A percentile compares a stretch with the other conserved stretches of the same genome.
Evolutionary conservation across 495 filamentous ascomycete genomes (phyloP).

Genomic region (Penicillium lividum): DNA sequence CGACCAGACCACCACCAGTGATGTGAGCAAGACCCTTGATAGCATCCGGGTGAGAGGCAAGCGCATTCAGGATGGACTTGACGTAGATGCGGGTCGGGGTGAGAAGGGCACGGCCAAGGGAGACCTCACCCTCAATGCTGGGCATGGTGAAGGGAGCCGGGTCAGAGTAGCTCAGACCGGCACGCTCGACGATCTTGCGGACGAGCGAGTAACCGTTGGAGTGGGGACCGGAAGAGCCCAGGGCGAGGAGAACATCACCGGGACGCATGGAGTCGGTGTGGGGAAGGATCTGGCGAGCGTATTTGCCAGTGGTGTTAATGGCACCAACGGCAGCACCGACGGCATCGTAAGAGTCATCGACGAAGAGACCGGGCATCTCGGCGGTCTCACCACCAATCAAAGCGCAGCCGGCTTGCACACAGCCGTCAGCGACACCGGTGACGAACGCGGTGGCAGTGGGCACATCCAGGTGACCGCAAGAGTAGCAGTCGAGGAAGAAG

Average conservation of each 20-base stretch:
- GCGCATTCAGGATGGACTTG: constrained; percentile 64
- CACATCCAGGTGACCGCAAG: constrained; percentile 80
- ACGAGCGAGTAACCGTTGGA: constrained; percentile 96
- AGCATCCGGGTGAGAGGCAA: constrained; percentile 48
- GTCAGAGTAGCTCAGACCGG: constrained; percentile 67
- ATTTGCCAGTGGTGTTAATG: constrained; percentile 55
- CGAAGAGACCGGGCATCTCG: constrained; percentile 94
- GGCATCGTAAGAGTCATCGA: constrained; percentile 81
- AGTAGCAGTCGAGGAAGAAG: constrained; percentile 96
- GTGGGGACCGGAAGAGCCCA: constrained; percentile 81
- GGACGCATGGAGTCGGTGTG: constrained; percentile 69
- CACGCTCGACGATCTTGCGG: constrained; percentile 75
- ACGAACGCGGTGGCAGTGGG: constrained; percentile 77
- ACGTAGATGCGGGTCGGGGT: constrained; percentile 85
- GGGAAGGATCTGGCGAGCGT: constrained; percentile 68
- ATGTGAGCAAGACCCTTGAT: constrained; percentile 97
- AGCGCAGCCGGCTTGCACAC: constrained; percentile 78
- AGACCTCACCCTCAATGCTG: constrained; percentile 31
- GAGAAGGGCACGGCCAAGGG: constrained; percentile 72
- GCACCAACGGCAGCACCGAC: constrained; percentile 86
- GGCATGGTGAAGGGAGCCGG: constrained; percentile 72
- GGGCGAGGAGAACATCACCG: constrained; percentile 82
- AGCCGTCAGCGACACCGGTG: constrained; percentile 82
- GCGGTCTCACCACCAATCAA: constrained; percentile 94
- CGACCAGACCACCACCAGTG: constrained; percentile 87